A percentile compares a stretch with the other conserved stretches of the same genome.
phyloP scores from a whole-genome alignment of 306 rosid genomes.

The Sesbania bispinosa region DNA sequence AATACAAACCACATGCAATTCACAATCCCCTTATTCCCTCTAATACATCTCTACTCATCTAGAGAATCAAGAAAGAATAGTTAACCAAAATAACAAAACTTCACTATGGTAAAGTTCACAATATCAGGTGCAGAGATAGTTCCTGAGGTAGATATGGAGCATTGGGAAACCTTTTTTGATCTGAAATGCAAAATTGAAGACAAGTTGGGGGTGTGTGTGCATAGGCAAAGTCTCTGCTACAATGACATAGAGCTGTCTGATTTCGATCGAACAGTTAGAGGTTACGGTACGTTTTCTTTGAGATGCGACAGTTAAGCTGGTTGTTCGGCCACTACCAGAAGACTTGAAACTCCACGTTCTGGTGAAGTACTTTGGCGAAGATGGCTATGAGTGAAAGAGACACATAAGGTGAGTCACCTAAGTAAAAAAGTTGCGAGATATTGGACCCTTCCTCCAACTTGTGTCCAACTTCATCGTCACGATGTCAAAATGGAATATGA shows the following conservation, averaged over 20 bases:
- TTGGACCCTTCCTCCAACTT: constrained; percentile 21
- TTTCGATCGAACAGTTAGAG: too few species aligned
- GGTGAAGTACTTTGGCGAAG: neutral
- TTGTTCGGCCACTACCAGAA: constrained; percentile 6
- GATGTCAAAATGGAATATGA: neutral
- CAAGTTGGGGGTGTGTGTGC: constrained; percentile 7
- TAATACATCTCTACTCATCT: neutral
- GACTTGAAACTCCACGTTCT: constrained; percentile 20
- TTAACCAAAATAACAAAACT: neutral
- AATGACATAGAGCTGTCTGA: too few species aligned
- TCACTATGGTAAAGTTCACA: too few species aligned
- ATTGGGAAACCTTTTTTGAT: constrained; percentile 2
- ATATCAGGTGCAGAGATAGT: constrained; percentile 28
- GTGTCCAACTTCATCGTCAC: constrained; percentile 1
- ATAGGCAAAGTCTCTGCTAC: too few species aligned
- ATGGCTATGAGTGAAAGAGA: constrained; percentile 23
- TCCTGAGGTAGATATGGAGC: constrained; percentile 13
- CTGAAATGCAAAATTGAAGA: constrained; percentile 25
- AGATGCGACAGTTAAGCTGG: too few species aligned
- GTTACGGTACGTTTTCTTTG: too few species aligned
- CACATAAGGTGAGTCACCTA: constrained; percentile 21
- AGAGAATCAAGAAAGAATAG: neutral
- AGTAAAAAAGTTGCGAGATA: constrained; percentile 15
- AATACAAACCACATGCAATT: neutral
- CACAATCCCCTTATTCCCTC: neutral